Base-by-base conservation (phyloP, 176 grass and related monocot species). In the Miscanthus lutarioriparius region DNA sequence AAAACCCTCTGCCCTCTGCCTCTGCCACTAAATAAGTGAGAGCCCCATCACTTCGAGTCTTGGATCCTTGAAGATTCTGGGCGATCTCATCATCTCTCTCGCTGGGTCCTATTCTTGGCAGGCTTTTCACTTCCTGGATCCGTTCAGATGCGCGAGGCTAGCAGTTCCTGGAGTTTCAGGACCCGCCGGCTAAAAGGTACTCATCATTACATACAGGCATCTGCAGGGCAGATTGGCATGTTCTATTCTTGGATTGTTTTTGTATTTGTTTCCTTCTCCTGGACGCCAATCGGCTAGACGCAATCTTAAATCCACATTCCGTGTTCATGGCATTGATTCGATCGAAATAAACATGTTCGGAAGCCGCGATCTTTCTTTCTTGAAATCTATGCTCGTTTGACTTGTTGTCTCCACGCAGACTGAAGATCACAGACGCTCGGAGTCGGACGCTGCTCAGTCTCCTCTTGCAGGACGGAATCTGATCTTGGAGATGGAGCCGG, bases 401-500 rank as follows among this genome's bases (percentile, higher is more conserved):
- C 85, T 87, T 70, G 4, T 74, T 87, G 89, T 75, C 76, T 87
- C 17, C 25, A 80, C 10, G 30, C 76, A 80, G 81, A 44, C 54
- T 45, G 81, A 87, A 54, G 76, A 75, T n/a, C 64, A 71, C 30
- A 32, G 22, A 62, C 49, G 6, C 39, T 61, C 27, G 27, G 16
- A 14, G 72, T 64, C 56, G 43, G 61, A 73, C 38, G 75, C 75
- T 40, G 59, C 48, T 58, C 28, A 14, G 43, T 49, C 82, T 65
- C 30, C 1, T 33, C 62, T 75, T 86, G 84, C 75, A 39, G 39
- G 6, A 3, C 39, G 51, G 25, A 70, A 70, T 83, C 33, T 30
- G 64, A 75, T 87, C 43, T 48, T 58, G 20, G 10, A 14, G n/a
- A 98, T 95, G 95, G 92, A 97, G 14, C 17, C 75, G 10, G 22